Evolutionary conservation across 1,139 yeast species (phyloP).

Genomic region (Taphrina flavorubra): DNA sequence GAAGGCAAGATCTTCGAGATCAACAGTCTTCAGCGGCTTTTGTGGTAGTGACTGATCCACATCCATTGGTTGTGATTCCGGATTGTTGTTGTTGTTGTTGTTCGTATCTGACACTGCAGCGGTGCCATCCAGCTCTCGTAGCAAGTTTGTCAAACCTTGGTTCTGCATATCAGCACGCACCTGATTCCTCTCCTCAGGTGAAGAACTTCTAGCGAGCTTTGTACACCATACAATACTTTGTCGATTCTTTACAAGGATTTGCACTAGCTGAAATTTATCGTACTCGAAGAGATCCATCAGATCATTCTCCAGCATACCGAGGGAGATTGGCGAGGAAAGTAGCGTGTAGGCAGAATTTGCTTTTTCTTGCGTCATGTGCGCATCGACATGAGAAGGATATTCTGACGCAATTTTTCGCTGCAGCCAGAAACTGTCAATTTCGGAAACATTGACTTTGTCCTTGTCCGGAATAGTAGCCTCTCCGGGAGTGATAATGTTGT

Average conservation of each 20-base stretch:
- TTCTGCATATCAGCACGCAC: slow-evolving; percentile 52
- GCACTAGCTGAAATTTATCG: slow-evolving; percentile 58
- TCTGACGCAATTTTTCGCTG: slow-evolving; percentile 55
- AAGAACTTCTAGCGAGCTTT: slow-evolving; percentile 54
- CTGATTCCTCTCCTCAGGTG: slow-evolving; percentile 52
- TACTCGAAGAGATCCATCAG: slow-evolving; percentile 61
- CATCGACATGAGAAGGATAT: slow-evolving; percentile 51
- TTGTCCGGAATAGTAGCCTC: slow-evolving; percentile 42
- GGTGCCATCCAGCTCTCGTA: slow-evolving; percentile 49
- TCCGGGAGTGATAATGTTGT: slow-evolving; percentile 39
- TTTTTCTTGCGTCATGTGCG: slow-evolving; percentile 52
- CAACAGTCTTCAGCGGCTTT: slow-evolving; percentile 55
- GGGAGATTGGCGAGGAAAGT: slow-evolving; percentile 52
- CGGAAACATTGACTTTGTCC: slow-evolving; percentile 48
- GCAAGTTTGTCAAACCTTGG: slow-evolving; percentile 51
- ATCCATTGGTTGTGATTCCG: slow-evolving; percentile 51
- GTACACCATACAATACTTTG: slow-evolving; percentile 63
- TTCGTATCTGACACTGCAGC: slow-evolving; percentile 47
- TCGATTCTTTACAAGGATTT: slow-evolving; percentile 60
- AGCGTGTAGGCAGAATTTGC: slow-evolving; percentile 51
- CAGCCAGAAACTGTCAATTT: slow-evolving; percentile 61
- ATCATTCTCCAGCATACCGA: slow-evolving; percentile 60
- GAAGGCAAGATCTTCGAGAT: slow-evolving; percentile 67
- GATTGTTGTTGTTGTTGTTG: slow-evolving; percentile 43
- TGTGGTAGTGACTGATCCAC: slow-evolving; percentile 43